phyloP scores from a whole-genome alignment of 768 basidiomycete genomes.

The Lentinula lateritia region DNA sequence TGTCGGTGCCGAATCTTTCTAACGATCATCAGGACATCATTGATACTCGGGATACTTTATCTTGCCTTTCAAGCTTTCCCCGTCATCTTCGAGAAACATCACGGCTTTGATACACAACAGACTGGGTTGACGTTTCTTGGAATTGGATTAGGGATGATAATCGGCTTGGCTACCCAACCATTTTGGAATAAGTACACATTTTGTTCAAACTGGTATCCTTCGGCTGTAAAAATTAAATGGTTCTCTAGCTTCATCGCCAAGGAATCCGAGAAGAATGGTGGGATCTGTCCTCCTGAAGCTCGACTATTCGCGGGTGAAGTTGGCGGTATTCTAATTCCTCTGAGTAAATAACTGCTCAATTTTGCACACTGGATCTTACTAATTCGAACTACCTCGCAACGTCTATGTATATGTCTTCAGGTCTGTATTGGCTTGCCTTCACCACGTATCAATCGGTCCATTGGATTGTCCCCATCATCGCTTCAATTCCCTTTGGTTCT shows the following conservation, averaged over 20 bases:
- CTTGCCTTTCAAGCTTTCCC: constrained; percentile 54
- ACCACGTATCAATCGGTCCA: constrained; percentile 41
- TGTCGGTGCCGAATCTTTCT: constrained; percentile 36
- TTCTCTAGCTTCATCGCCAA: constrained; percentile 25
- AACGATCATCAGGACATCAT: constrained; percentile 50
- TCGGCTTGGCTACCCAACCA: constrained; percentile 26
- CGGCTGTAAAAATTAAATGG: constrained; percentile 40
- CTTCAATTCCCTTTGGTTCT: constrained; percentile 58
- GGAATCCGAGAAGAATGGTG: constrained; percentile 32
- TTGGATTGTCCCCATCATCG: constrained; percentile 65
- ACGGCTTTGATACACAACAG: constrained; percentile 43
- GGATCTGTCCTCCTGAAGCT: constrained; percentile 56
- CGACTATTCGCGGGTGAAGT: constrained; percentile 60
- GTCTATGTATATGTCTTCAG: constrained; percentile 25
- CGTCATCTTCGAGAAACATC: constrained; percentile 48
- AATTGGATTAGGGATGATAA: constrained; percentile 50
- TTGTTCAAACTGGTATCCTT: background rate
- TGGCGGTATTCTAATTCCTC: constrained; percentile 61
- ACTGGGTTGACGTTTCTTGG: constrained; percentile 58
- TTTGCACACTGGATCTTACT: constrained; percentile 29
- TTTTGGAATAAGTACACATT: constrained; percentile 35
- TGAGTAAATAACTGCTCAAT: constrained; percentile 44
- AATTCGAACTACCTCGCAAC: no score
- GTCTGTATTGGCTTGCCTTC: constrained; percentile 65
- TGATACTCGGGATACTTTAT: constrained; percentile 60